Evolutionary conservation across 176 grass and related monocot genomes (phyloP), one percentile per base, ranked within the genome.

Genomic region (Lolium multiflorum): DNA sequence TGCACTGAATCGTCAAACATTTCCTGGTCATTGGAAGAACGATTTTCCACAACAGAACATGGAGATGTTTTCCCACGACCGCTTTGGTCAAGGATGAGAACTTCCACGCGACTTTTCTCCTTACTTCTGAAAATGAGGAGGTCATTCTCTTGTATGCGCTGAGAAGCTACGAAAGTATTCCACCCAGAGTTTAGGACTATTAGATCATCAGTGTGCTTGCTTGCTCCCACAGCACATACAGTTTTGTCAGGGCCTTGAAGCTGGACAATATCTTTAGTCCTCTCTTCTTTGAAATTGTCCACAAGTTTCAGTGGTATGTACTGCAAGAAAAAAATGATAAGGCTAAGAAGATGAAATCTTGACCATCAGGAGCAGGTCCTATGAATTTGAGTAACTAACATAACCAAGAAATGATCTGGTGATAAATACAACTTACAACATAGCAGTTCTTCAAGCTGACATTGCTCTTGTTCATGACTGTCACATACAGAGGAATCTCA

Each of bases 51-150:
- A 20, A 2, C 35, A 60, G 9, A 60, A 57, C 28, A 77, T 73
- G 70, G 25, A 7, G 44, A 49, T 5, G 16, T 68, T 81, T 35
- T 51, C 7, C 9, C 54, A 78, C 6, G 11, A 58, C 76, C 76
- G 11, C 51, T 77, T 18, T 26, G 74, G 74, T 77, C 74, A 57
- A 77, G 51, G 50, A 77, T 56, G 17, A 55, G 17, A 77, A 77
- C 74, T 57, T 77, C 26, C 4, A 81, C 11, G 6, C 11, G 47
- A 51, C 1, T 5, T 11, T n/a, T 54, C 25, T 2, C 62, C 28
- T 4, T 52, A 17, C 28, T 31, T 68, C 44, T 68, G 62, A 81
- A 68, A 37, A 81, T 14, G 46, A 81, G 21, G 16, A 81, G 24
- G 26, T 81, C 79, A 2, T n/a, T 37, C 17, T 81, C 62, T 81